phyloP scores from a whole-genome alignment of 495 filamentous ascomycete species.

The Penicillium simplicissimum region DNA sequence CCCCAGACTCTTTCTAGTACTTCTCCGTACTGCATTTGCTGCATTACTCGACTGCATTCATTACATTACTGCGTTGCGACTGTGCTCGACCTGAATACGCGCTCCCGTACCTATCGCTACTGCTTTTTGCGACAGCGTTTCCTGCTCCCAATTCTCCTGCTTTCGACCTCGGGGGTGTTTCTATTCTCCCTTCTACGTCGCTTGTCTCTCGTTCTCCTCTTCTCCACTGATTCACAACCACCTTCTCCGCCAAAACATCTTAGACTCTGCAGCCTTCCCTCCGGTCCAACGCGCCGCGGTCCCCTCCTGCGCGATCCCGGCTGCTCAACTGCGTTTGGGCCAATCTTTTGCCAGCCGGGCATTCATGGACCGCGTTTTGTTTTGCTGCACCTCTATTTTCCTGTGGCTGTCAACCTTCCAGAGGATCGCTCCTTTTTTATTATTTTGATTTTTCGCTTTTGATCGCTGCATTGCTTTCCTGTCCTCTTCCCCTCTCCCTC shows the following conservation, averaged over 20 bases:
- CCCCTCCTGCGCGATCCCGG: conserved; percentile 41
- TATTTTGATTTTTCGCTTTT: conserved; percentile 11
- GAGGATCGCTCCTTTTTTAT: conserved; percentile 3
- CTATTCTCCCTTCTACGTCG: neutral
- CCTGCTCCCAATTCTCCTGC: neutral
- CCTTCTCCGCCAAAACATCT: conserved; percentile 10
- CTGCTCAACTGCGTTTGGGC: conserved; percentile 37
- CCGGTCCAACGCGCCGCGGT: conserved; percentile 26
- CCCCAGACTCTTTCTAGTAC: neutral
- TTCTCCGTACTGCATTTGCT: neutral
- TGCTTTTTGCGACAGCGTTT: neutral
- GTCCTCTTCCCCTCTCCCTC: conserved; percentile 16
- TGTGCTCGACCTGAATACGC: neutral
- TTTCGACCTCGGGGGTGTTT: neutral
- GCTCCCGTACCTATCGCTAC: neutral
- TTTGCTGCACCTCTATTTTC: conserved; percentile 22
- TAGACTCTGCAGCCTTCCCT: conserved; percentile 46
- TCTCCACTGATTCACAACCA: neutral
- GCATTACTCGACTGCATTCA: neutral
- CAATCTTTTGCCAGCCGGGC: conserved; percentile 22
- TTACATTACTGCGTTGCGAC: neutral
- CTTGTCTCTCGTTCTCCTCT: neutral
- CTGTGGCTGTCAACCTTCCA: conserved; percentile 27
- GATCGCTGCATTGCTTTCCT: conserved; percentile 12
- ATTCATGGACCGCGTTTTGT: conserved; percentile 23